Evolutionary conservation across 2,329 filamentous ascomycete species (phyloP), one percentile per base, ranked within the genome.

Genomic region (Gnomoniopsis smithogilvyi): DNA sequence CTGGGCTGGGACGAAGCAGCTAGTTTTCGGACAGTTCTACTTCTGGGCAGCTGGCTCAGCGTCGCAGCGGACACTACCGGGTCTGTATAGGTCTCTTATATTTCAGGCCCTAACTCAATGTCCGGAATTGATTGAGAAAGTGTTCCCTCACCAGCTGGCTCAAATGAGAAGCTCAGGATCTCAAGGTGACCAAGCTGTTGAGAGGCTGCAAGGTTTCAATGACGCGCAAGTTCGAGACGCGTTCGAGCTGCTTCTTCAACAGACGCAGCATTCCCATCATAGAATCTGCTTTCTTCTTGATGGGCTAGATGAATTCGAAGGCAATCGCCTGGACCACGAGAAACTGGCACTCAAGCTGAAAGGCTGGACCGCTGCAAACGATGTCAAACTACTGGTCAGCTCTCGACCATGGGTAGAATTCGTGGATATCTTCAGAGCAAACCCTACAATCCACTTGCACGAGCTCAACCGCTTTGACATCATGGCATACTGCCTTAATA

Each of bases 21-120:
- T 65, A 0, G 48, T 65, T 0, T 45, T 55, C 3, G 57, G 49
- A 11, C 51, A 52, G n/a, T 54, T 59, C 21, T 63, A 61, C 56
- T 63, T 64, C 41, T 64, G 65, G 59, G 38, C 36, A 8, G 57
- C 64, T 6, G 64, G 54, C 1, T 57, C 60, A 15, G 11, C 15
- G 2, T 38, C 61, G 11, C 65, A 66, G 48, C 54, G 59, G 41
- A 66, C 65, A 1, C 51, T 59, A 0, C 58, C 62, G n/a, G 66
- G 65, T 0, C 50, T 67, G 8, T 59, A 65, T 10, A 59, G 62
- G 15, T 63, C 65, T 1, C 52, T 66, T 0, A 58, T 67, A 1
- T 67, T 62, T 24, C 56, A 65, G 1, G 59, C 62, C 1, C 49
- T 67, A 3, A 56, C 56, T 3, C 60, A 62, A 34, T 61, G 56